phyloP scores from a whole-genome alignment of 2,329 filamentous ascomycete species.

The Pseudogymnoascus sp. region DNA sequence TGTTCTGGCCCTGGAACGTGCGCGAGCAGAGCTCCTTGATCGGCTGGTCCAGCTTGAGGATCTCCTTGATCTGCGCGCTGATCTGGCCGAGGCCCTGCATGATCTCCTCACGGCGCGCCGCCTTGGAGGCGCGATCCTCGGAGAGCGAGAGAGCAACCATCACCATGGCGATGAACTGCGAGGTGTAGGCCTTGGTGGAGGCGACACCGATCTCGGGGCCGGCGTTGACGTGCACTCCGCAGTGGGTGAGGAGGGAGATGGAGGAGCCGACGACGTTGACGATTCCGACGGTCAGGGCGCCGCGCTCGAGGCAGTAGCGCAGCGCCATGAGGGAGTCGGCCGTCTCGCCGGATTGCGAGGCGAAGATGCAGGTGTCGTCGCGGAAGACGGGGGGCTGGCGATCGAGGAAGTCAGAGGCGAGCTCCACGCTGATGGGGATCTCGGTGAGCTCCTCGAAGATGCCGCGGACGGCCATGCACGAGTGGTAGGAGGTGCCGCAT shows the following conservation, averaged over 20 bases:
- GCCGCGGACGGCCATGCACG: slow-evolving; percentile 98
- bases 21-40: slow-evolving; percentile 93
- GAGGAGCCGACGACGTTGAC: slow-evolving; percentile 98
- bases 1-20: slow-evolving; percentile 96
- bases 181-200: slow-evolving; percentile 98
- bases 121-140: slow-evolving; percentile 94
- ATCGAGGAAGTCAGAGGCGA: slow-evolving; percentile 97
- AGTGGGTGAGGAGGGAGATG: slow-evolving; percentile 97
- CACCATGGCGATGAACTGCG: slow-evolving; percentile 98
- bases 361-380: slow-evolving; percentile 97
- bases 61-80: slow-evolving; percentile 84
- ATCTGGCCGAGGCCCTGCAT: slow-evolving; percentile 86
- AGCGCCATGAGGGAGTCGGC: slow-evolving; percentile 96
- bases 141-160: slow-evolving; percentile 97
- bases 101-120: slow-evolving; percentile 84
- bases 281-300: slow-evolving; percentile 92
- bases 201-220: slow-evolving; percentile 98
- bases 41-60: slow-evolving; percentile 80
- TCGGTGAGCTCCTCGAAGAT: slow-evolving; percentile 97
- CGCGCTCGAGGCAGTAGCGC: slow-evolving; percentile 95
- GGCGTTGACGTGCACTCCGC: slow-evolving; percentile 98
- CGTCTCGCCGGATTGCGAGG: slow-evolving; percentile 97
- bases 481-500: slow-evolving; percentile 97
- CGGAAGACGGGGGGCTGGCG: slow-evolving; percentile 96
- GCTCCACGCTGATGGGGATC: slow-evolving; percentile 92